phyloP scores from a whole-genome alignment of 2,329 filamentous ascomycete species.

The Pestalotiopsis sp. region DNA sequence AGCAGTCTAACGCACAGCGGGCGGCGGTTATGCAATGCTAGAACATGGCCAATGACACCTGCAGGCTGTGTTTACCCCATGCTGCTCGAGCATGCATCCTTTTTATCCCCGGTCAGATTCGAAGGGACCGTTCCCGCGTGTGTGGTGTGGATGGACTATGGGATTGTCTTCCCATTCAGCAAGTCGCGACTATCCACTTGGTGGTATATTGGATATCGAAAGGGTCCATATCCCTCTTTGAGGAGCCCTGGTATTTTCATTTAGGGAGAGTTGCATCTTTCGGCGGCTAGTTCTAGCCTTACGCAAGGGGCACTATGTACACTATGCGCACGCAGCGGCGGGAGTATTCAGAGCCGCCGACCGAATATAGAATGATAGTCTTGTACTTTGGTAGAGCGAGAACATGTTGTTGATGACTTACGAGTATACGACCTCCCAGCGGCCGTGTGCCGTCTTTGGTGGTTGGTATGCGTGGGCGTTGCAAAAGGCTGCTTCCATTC shows the following conservation, averaged over 20 bases:
- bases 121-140: neutral
- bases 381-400: neutral
- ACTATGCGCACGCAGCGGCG: too few species aligned
- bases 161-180: neutral
- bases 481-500: neutral
- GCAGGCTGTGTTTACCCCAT: slow-evolving; percentile 29
- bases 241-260: too few species aligned
- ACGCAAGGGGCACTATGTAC: too few species aligned
- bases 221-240: too few species aligned
- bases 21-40: slow-evolving; percentile 39
- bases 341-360: too few species aligned
- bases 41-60: slow-evolving; percentile 29
- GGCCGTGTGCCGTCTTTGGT: neutral
- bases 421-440: neutral
- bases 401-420: neutral
- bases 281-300: too few species aligned
- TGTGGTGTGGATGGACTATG: neutral
- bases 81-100: slow-evolving; percentile 8
- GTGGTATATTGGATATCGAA: too few species aligned
- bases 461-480: neutral
- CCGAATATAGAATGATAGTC: neutral
- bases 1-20: slow-evolving; percentile 38
- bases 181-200: neutral
- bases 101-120: neutral
- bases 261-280: too few species aligned